Base-by-base conservation (phyloP, 768 basidiomycete genomes). In the Gloeophyllum trabeum region DNA sequence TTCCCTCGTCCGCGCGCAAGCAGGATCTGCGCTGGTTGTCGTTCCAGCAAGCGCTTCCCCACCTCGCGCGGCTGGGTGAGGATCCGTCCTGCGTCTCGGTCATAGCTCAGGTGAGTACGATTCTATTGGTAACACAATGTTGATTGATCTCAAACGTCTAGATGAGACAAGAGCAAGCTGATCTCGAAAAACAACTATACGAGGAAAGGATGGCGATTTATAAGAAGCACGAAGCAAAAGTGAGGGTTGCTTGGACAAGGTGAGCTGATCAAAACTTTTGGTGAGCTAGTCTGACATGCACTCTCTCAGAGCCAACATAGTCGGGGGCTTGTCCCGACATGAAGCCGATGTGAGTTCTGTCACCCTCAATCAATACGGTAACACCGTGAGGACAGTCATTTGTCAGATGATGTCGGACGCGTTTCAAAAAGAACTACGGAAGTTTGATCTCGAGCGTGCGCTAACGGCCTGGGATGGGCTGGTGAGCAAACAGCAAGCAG, bases 401-500 rank as follows among this genome's bases (percentile, higher is more conserved):
- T n/a, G n/a, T 40, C 56, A 91, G 88, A 76, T 69, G 68, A 61
- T 89, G 49, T 70, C 73, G 38, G 71, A 71, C 38, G 70, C 71
- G 19, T 79, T 80, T 60, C 73, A 70, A 45, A 73, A 66, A 49
- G 86, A 87, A 46, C 55, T 89, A 26, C 61, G 57, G 28, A 72
- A 67, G 47, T 88, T 88, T 53, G 87, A 89, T 53, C 51, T 51
- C n/a, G 76, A 86, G 40, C 69, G 80, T 26, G 80, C 68, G 6
- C 57, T 89, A 4, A 66, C 76, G 2, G 81, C 83, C 6, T 91
- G 86, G 84, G 86, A 86, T 52, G 73, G 71, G 16, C 66, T 90
- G n/a, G 57, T 80, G 16, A 61, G 72, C 39, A 75, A 73, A 50
- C 88, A 91, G 55, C 87, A 91, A 58, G 54, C 62, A 0, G 61